A percentile compares a stretch with the other conserved stretches of the same genome.
These are phyloP conservation scores for Alternaria sp. DNA, from an alignment of 2,329 filamentous ascomycete species.

Conservation along the genomic window DNA sequence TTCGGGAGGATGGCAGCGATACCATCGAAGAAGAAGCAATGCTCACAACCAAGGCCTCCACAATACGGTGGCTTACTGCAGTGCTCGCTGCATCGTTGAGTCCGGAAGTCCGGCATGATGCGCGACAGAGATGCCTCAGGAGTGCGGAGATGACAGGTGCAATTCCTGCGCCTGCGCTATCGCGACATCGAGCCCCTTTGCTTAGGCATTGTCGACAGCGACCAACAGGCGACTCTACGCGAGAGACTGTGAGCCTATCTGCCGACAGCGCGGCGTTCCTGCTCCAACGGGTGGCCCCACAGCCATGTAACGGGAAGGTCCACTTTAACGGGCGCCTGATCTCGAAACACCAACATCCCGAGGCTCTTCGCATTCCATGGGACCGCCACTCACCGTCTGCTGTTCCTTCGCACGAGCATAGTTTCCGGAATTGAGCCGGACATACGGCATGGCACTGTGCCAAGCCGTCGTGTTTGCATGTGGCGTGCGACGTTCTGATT, in stretches of 20 bases:
- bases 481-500: constrained; percentile 25
- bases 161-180: background rate
- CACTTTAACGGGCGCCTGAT: constrained; percentile 21
- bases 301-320: constrained; percentile 16
- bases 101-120: background rate
- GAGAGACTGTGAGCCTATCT: background rate
- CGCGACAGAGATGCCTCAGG: background rate
- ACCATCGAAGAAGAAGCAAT: background rate
- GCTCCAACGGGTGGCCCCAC: constrained; percentile 15
- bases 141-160: background rate
- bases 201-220: background rate
- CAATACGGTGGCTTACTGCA: background rate
- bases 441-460: constrained; percentile 11
- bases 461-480: constrained; percentile 26
- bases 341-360: constrained; percentile 23
- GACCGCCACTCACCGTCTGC: background rate
- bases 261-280: constrained; percentile 6
- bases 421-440: constrained; percentile 13
- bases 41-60: background rate
- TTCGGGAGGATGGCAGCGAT: background rate
- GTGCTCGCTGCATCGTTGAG: background rate
- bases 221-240: background rate
- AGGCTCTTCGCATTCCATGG: constrained; percentile 11
- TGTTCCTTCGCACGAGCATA: background rate
- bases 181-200: background rate